Conservation (phyloP, 306 rosid genomes). For the Arachis hypogaea region DNA sequence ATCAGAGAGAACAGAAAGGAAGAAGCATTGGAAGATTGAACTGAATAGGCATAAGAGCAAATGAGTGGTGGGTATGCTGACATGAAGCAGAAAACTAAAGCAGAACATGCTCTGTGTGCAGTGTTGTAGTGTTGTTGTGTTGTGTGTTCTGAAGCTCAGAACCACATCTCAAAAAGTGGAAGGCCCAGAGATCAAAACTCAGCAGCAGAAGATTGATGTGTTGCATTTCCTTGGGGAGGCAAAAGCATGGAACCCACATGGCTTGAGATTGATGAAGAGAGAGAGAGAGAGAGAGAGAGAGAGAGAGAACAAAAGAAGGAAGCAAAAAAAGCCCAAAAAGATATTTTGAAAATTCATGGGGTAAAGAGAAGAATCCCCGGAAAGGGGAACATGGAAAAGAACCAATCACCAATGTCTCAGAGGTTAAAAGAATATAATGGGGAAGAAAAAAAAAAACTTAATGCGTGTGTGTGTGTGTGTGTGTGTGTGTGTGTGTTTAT, state of each 20-base stretch:
- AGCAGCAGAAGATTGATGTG: slow-evolving; percentile 55
- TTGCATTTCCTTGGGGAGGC: slow-evolving; percentile 56
- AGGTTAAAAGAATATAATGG: too few relatives aligned
- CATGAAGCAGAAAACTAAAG: slow-evolving; percentile 48
- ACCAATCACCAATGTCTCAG: slow-evolving; percentile 46
- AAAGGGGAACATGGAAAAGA: slow-evolving; percentile 50
- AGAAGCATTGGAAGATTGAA: slow-evolving; percentile 39
- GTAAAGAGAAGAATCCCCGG: slow-evolving; percentile 51
- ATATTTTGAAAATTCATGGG: slow-evolving; percentile 59
- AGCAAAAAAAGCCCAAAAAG: slow-evolving; percentile 67
- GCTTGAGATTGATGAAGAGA: slow-evolving; percentile 42
- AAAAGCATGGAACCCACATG: slow-evolving; percentile 79
- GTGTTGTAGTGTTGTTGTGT: too few relatives aligned
- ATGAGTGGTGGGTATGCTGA: slow-evolving; percentile 60
- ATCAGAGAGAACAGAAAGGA: slow-evolving; percentile 43
- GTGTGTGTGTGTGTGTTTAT: not conserved
- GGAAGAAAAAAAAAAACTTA: not conserved
- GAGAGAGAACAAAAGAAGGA: slow-evolving; percentile 33
- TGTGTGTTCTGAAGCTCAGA: slow-evolving; percentile 48
- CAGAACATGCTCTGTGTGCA: slow-evolving; percentile 57
- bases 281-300: slow-evolving; percentile 31
- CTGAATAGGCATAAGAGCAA: slow-evolving; percentile 21
- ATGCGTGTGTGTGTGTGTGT: not conserved
- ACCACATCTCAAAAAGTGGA: slow-evolving; percentile 63
- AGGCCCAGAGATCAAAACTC: slow-evolving; percentile 63